A percentile compares a stretch with the other conserved stretches of the same genome.
These are phyloP conservation scores for Kwoniella europaea DNA, from an alignment of 768 basidiomycete species.

Conservation along the genomic window DNA sequence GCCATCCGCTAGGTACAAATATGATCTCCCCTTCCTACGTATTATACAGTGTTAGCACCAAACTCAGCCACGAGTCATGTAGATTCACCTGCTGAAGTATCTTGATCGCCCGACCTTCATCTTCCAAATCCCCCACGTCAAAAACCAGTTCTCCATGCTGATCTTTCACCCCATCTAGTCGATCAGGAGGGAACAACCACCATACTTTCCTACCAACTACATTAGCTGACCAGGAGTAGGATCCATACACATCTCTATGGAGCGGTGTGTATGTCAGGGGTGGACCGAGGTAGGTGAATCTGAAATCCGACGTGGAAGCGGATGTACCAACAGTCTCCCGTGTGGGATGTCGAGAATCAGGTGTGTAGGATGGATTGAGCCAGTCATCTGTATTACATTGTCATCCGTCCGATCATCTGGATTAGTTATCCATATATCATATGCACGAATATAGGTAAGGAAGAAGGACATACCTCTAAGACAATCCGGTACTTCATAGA, in stretches of 20 bases:
- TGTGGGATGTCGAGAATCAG: neutral
- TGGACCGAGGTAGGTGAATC: constrained; percentile 57
- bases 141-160: constrained; percentile 38
- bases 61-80: neutral
- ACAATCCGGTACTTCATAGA: constrained; percentile 52
- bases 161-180: constrained; percentile 18
- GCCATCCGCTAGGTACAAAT: constrained; percentile 58
- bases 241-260: constrained; percentile 58
- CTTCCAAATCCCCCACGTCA: constrained; percentile 51
- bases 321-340: neutral
- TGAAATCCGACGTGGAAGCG: constrained; percentile 41
- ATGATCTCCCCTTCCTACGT: constrained; percentile 55
- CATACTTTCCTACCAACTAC: constrained; percentile 56
- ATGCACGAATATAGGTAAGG: too few species aligned
- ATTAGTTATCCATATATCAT: neutral
- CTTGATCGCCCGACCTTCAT: constrained; percentile 33
- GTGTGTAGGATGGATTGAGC: constrained; percentile 47
- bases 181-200: constrained; percentile 55
- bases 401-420: neutral
- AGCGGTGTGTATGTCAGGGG: constrained; percentile 54
- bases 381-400: constrained; percentile 43
- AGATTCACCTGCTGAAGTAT: constrained; percentile 45
- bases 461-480: constrained; percentile 44
- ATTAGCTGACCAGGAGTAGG: constrained; percentile 58
- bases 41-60: neutral